These are phyloP conservation scores for Neurospora sp. DNA, from an alignment of 495 filamentous ascomycete species.

Conservation along the genomic window DNA sequence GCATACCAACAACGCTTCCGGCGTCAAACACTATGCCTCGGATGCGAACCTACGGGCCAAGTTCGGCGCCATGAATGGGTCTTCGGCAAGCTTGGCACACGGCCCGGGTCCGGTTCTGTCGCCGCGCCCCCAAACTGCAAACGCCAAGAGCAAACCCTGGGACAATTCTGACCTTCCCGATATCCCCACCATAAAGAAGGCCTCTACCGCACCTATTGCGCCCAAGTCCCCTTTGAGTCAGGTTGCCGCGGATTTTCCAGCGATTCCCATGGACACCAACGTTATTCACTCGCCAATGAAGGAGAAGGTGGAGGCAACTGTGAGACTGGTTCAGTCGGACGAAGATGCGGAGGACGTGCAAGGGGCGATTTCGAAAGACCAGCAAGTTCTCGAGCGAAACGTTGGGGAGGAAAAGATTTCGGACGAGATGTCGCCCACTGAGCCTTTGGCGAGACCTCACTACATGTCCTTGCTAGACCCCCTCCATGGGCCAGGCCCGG, in stretches of 20 bases:
- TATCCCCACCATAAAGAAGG: constrained; percentile 22
- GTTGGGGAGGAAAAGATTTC: neutral
- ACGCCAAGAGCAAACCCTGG: constrained; percentile 23
- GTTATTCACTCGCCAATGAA: constrained; percentile 23
- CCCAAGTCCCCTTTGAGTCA: constrained; percentile 26
- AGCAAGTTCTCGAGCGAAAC: neutral
- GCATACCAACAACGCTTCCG: constrained; percentile 13
- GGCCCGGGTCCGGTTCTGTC: constrained; percentile 8
- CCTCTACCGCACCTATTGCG: constrained; percentile 8
- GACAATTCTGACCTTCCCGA: constrained; percentile 28
- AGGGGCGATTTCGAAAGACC: neutral
- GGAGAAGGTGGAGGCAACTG: constrained; percentile 11
- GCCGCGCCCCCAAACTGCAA: constrained; percentile 24
- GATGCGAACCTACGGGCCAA: constrained; percentile 26
- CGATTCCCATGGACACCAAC: constrained; percentile 15
- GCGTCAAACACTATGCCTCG: constrained; percentile 26
- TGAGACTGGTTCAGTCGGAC: constrained; percentile 4
- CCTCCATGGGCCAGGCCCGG: neutral
- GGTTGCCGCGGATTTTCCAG: constrained; percentile 15
- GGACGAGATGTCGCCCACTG: neutral
- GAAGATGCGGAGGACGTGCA: constrained; percentile 1
- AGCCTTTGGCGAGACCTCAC: neutral
- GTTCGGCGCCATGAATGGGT: constrained; percentile 10
- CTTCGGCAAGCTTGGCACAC: constrained; percentile 12
- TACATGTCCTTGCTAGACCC: neutral